Base-by-base conservation (phyloP, 352 stramenopile species). In the Phytophthora citrophthora region DNA sequence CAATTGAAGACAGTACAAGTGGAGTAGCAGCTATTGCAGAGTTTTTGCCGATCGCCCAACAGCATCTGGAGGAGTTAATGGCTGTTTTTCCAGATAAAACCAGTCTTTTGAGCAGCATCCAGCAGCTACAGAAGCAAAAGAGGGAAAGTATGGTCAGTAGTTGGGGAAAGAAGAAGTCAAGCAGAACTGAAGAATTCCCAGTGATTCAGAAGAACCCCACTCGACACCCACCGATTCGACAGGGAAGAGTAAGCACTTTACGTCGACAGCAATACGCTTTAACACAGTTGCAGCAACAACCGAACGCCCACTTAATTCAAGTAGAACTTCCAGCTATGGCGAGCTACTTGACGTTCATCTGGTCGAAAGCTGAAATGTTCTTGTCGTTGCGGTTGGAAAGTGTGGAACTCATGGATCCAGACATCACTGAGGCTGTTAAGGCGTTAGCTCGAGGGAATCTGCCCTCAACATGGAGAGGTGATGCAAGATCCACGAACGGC, bases 251-350 rank as follows among this genome's bases (percentile, higher is more conserved):
- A 0, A 54, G 38, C 13, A 68, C 46, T n/a, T 29, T 64, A 13
- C 50, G 47, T 4, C 55, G 50, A 7, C 67, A 64, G 7, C 48
- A 75, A 26, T 64, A 65, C 39, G 39, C 57, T 0, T 38, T 46
- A 34, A 59, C 61, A 2, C 62, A 67, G 13, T 51, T 71, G 20
- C 81, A 75, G 62, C 51, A 64, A 3, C 66, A 72, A 20, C 39
- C 76, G 13, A 44, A 68, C 3, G 47, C 64, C 3, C 76, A 90
- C 36, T 55, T 90, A 24, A 55, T 72, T 20, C 53, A 76, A 18
- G 58, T 80, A 5, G 78, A 90, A 27, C 51, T 90, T 5, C 76
- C 76, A n/a, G 74, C 71, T 1, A 81, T 90, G 61, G 76, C 82
- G 23, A 34, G 39, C 2, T 86, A 87, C 43, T 44, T 86, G 15